Evolutionary conservation across 2,329 filamentous ascomycete species (phyloP), one percentile per base, ranked within the genome.

Genomic region (Samsoniella hepiali): DNA sequence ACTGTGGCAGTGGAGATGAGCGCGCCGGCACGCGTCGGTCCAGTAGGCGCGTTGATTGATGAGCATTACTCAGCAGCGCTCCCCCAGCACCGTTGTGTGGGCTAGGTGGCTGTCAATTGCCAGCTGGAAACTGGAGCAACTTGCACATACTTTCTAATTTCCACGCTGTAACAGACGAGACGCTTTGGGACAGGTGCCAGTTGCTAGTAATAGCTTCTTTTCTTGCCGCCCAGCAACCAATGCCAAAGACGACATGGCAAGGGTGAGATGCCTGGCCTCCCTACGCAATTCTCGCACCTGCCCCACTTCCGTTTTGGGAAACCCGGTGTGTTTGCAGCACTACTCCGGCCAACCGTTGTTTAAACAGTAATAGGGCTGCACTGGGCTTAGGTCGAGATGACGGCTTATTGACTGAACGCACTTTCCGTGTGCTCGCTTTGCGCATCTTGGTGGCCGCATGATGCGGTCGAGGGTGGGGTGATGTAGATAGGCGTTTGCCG

Each of bases 41-140:
- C 29, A n/a, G 27, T 17, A 34, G 34, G 17, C 57, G 57, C 57
- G 57, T 59, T 59, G 45, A 51, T 40, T 59, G 27, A 34, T 2
- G 13, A 11, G 38, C 31, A 58, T 58, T 58, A 58, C 56, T 59
- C 57, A 58, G 56, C 56, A 49, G 45, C 22, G 9, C 5, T 27
- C 5, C n/a, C n/a, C n/a, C n/a, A n/a, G 17, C 44, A 47, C 13
- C 42, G n/a, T n/a, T 44, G 42, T 9, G 42, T 47, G 13, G n/a
- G 22, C 4, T 27, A 17, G 13, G 11, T 15, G 13, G 11, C 42
- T 45, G 42, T 17, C 17, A 15, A 3, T 45, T 45, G 42, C 42
- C 42, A 9, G 15, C 42, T 45, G n/a, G 42, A 27, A 9, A 40
- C 42, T 45, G n/a, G 42, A 27, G 40, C 42, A 22, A 5, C 13